Base-by-base conservation (phyloP, 805 yeast species). In the Ogataea parapolymorpha region DNA sequence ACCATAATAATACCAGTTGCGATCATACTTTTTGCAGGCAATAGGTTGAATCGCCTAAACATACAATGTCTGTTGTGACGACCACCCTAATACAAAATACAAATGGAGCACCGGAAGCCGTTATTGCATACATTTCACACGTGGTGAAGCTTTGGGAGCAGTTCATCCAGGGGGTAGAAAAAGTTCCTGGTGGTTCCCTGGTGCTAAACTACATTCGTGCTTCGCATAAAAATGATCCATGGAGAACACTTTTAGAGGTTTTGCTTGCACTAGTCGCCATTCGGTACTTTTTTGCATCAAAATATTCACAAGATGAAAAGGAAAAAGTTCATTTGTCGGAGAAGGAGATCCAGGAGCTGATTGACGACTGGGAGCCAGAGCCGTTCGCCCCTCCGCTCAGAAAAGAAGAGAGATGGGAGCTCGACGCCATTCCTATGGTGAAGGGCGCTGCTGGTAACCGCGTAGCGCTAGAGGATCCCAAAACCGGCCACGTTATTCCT, bases 181-280 rank as follows among this genome's bases (percentile, higher is more conserved):
- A 40, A 6, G 27, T 65, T 13, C 86, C 86, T 2, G 85, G 85
- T 41, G 84, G 85, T 12, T 67, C 65, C 32, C 66, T 77, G 41
- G 56, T 82, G 5, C 66, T 82, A 24, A 66, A 89, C 42, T 93
- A 93, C 63, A 82, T 93, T 55, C 74, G 73, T 49, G 80, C 89
- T 10, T 88, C 97, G 2, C 90, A 90, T 61, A 89, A 88, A 61
- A 79, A 93, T 63, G 99, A 93, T 62, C 99, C 99, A 1, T 74
- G 88, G 45, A 77, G 99, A 55, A 85, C 98, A 0, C 57, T 87
- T 6, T 71, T 93, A 40, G 99, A 93, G 65, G 62, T 85, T 26
- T 69, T 80, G 13, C 71, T 93, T 53, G 76, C 89, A 25, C 59
- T 89, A 11, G 85, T 90, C 62, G 98, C 96, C 3, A 68, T 89